These are phyloP conservation scores for Prunus persica DNA, from an alignment of 306 rosid genomes.

Conservation along the genomic window Prunus_persica_NCBIv2 NC_034011.1:27210001-27210500, in stretches of 20 bases:
- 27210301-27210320: not conserved
- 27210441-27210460: not conserved
- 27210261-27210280: not conserved
- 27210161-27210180: not conserved
- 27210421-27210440: not conserved
- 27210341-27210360: not conserved
- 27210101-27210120: constrained; percentile 23
- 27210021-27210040: constrained; percentile 2
- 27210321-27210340: not conserved
- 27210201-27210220: not conserved
- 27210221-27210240: not conserved
- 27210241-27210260: constrained; percentile 2
- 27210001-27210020: constrained; percentile 4
- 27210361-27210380: not conserved
- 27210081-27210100: not conserved
- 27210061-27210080: not conserved
- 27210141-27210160: not conserved
- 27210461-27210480: too few relatives aligned
- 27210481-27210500: not conserved
- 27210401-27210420: not conserved
- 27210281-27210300: not conserved
- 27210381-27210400: not conserved
- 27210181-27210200: not conserved
- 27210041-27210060: constrained; percentile 7
- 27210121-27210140: constrained; percentile 21